phyloP scores from a whole-genome alignment of 441 rosid genomes.

The Daphne laureola region DNA sequence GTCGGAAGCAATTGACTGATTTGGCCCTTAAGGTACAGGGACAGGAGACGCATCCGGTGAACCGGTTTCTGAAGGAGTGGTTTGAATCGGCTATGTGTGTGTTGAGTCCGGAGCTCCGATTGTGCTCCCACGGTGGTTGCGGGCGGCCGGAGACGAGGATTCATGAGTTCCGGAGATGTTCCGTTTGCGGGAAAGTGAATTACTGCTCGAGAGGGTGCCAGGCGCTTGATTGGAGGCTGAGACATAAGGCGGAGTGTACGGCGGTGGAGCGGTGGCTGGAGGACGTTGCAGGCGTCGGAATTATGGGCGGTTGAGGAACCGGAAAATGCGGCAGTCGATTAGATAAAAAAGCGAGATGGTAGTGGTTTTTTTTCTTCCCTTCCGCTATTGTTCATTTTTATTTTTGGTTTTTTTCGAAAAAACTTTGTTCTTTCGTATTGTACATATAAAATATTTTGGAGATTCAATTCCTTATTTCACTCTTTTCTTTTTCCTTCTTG shows the following conservation, averaged over 20 bases:
- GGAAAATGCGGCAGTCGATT: neutral
- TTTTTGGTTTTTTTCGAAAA: no score
- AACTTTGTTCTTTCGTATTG: no score
- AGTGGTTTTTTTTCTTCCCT: neutral
- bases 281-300: slow-evolving; percentile 9
- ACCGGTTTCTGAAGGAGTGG: slow-evolving; percentile 65
- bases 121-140: slow-evolving; percentile 69
- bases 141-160: slow-evolving; percentile 78
- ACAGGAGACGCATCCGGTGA: slow-evolving; percentile 59
- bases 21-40: slow-evolving; percentile 43
- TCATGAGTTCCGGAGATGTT: slow-evolving; percentile 76
- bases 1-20: slow-evolving; percentile 37
- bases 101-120: slow-evolving; percentile 30
- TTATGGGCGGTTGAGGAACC: slow-evolving; percentile 17
- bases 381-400: no score
- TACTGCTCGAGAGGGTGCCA: slow-evolving; percentile 90
- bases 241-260: slow-evolving; percentile 61
- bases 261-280: slow-evolving; percentile 37
- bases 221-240: slow-evolving; percentile 78
- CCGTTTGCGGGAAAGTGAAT: slow-evolving; percentile 73
- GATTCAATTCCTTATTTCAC: no score
- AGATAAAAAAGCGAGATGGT: neutral
- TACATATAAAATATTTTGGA: no score
- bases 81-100: slow-evolving; percentile 29
- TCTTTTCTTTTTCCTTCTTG: no score